Conservation (phyloP, 169 alveolate genomes). For the Eimeria brunetti region DNA sequence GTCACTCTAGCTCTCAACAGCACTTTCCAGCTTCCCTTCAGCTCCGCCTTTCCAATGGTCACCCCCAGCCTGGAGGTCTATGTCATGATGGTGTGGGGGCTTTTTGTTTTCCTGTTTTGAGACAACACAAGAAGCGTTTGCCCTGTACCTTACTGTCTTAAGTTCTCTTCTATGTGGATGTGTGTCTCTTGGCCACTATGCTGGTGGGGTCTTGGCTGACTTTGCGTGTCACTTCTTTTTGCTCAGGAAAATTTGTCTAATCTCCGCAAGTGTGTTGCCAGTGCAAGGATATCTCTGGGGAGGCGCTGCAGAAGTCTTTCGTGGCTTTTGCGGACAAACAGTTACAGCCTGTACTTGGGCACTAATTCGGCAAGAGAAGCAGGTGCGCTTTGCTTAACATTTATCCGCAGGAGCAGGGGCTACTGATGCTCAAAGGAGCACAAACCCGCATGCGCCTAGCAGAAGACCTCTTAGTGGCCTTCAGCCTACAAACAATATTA, state of each 20-base stretch:
- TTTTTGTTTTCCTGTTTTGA: neutral
- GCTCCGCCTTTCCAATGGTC: slow-evolving; percentile 51
- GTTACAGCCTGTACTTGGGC: slow-evolving; percentile 20
- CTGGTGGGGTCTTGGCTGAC: neutral
- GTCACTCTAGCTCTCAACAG: slow-evolving; percentile 55
- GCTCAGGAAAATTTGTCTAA: slow-evolving; percentile 51
- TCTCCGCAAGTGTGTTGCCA: slow-evolving; percentile 58
- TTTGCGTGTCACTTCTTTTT: neutral
- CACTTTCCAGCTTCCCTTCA: slow-evolving; percentile 56
- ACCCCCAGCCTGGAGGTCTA: slow-evolving; percentile 47
- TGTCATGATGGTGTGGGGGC: slow-evolving; percentile 29
- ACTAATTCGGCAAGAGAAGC: slow-evolving; percentile 30
- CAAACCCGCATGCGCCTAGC: neutral
- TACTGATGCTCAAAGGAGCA: neutral
- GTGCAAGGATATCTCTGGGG: slow-evolving; percentile 57
- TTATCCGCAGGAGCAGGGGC: neutral
- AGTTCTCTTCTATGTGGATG: neutral
- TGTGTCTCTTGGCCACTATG: neutral
- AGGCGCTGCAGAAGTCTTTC: slow-evolving; percentile 62
- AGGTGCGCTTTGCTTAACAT: neutral
- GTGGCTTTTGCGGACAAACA: slow-evolving; percentile 12
- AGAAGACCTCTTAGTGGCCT: neutral
- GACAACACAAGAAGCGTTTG: neutral
- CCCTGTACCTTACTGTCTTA: neutral
- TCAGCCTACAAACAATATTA: neutral